These are phyloP conservation scores for Graphilbum sp. DNA, from an alignment of 2,329 filamentous ascomycete species.

Conservation along the genomic window DNA sequence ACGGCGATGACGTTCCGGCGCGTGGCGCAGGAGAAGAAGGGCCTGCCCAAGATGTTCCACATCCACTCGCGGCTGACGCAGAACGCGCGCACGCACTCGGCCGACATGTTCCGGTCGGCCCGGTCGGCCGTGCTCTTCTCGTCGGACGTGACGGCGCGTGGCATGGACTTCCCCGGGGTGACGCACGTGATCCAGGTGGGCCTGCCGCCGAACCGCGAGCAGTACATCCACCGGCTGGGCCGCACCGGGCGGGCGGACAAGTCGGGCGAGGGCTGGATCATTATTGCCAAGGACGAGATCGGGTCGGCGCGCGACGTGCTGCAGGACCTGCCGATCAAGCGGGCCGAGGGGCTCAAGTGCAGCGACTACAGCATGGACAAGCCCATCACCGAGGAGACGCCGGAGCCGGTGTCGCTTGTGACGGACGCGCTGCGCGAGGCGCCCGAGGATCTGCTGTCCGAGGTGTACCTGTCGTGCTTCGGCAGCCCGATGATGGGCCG, in stretches of 20 bases:
- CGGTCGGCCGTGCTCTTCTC: conserved; percentile 52
- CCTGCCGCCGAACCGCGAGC: conserved; percentile 33
- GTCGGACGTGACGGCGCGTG: conserved; percentile 65
- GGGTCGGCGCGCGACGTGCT: conserved; percentile 32
- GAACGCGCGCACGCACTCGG: conserved; percentile 46
- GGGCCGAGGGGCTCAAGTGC: conserved; percentile 24
- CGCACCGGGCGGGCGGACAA: conserved; percentile 62
- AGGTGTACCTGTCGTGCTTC: conserved; percentile 40
- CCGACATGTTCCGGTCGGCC: conserved; percentile 55
- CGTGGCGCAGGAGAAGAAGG: background rate
- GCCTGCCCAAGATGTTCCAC: conserved; percentile 24
- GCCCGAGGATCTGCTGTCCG: conserved; percentile 22
- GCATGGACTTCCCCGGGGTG: conserved; percentile 50
- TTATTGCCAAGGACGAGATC: conserved; percentile 41
- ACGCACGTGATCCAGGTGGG: conserved; percentile 47
- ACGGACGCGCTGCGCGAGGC: conserved; percentile 25
- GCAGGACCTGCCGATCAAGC: conserved; percentile 41
- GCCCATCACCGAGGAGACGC: conserved; percentile 26
- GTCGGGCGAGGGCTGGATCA: conserved; percentile 53
- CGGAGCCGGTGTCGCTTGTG: conserved; percentile 27
- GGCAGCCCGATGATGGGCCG: conserved; percentile 21
- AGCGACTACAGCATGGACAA: conserved; percentile 36
- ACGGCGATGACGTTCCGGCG: conserved; percentile 38
- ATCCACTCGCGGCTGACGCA: conserved; percentile 76
- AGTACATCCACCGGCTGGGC: conserved; percentile 46